Conservation (phyloP, 228 moss, liverwort and hornwort species). For the Sphagnum fallax region DNA sequence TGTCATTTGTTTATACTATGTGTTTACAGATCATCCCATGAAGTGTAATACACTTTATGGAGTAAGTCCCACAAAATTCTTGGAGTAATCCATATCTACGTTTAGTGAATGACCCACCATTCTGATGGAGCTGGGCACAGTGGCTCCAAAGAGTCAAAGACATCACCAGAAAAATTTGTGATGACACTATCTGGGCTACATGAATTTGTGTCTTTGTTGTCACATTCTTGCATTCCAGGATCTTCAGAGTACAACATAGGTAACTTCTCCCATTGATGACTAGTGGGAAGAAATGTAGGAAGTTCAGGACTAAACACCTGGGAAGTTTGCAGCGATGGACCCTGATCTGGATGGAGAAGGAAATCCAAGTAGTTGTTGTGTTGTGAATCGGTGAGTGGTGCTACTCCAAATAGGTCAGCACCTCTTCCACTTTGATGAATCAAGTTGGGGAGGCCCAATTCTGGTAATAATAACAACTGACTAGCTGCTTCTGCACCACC, state of each 20-base stretch:
- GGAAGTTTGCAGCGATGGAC: conserved; percentile 61
- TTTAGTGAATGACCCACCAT: conserved; percentile 90
- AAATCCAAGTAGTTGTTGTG: conserved; percentile 93
- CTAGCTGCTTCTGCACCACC: conserved; percentile 23
- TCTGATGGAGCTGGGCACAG: conserved; percentile 75
- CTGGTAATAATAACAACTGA: conserved; percentile 3
- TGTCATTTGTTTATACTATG: too few relatives aligned
- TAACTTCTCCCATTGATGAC: conserved; percentile 84
- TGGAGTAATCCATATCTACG: conserved; percentile 5
- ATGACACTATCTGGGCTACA: conserved; percentile 99
- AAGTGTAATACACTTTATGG: too few relatives aligned
- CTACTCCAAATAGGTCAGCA: conserved; percentile 20
- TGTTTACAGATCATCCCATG: too few relatives aligned
- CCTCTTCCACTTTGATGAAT: conserved; percentile 28
- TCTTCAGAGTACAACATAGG: conserved; percentile 77
- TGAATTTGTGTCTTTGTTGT: conserved; percentile 67
- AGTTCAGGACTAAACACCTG: conserved; percentile 92
- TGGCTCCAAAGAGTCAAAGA: conserved; percentile 96
- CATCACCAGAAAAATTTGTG: conserved; percentile 84
- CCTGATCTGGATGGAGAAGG: conserved; percentile 69
- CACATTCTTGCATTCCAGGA: conserved; percentile 54
- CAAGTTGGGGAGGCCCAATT: conserved; percentile 33
- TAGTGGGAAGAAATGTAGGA: conserved; percentile 71
- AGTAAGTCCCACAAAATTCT: too few relatives aligned
- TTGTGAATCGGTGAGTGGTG: conserved; percentile 32